A percentile compares a stretch with the other conserved stretches of the same genome.
phyloP scores from a whole-genome alignment of 2,329 filamentous ascomycete species.

The Microdochium paspali region DNA sequence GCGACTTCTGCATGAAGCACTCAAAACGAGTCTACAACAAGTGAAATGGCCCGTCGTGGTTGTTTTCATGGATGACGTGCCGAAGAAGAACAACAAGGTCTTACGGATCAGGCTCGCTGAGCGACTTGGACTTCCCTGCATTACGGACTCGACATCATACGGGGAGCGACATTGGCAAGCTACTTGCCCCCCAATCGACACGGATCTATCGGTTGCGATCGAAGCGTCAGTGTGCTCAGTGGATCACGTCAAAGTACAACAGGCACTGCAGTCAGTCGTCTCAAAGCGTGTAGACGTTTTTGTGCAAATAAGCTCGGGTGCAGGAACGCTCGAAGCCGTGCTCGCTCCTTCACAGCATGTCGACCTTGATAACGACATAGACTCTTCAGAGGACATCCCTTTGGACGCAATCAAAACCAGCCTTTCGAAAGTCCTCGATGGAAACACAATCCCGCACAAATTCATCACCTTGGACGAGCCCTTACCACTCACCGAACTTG shows the following conservation, averaged over 20 bases:
- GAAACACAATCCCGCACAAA: conserved; percentile 26
- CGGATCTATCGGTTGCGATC: conserved; percentile 31
- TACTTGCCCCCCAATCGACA: conserved; percentile 36
- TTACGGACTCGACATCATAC: conserved; percentile 34
- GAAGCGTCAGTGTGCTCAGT: conserved; percentile 20
- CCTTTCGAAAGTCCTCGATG: conserved; percentile 13
- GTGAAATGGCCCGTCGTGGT: conserved; percentile 42
- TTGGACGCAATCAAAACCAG: conserved; percentile 4
- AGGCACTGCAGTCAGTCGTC: conserved; percentile 8
- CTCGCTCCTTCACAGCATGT: conserved; percentile 1
- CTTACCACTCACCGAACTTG: conserved; percentile 20
- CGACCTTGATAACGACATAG: background rate
- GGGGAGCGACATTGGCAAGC: conserved; percentile 39
- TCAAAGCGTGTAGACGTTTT: conserved; percentile 1
- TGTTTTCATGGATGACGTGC: conserved; percentile 44
- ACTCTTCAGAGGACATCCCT: background rate
- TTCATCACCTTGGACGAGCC: conserved; percentile 22
- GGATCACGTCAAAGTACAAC: conserved; percentile 10
- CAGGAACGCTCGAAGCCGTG: conserved; percentile 1
- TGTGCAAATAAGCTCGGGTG: conserved; percentile 2
- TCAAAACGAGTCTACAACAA: conserved; percentile 37
- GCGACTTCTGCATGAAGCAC: conserved; percentile 33
- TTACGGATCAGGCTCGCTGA: conserved; percentile 42
- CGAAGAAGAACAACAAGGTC: conserved; percentile 49
- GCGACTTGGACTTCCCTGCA: conserved; percentile 30